These are phyloP conservation scores for Luffa acutangula DNA, from an alignment of 306 rosid genomes.

Conservation along the genomic window DNA sequence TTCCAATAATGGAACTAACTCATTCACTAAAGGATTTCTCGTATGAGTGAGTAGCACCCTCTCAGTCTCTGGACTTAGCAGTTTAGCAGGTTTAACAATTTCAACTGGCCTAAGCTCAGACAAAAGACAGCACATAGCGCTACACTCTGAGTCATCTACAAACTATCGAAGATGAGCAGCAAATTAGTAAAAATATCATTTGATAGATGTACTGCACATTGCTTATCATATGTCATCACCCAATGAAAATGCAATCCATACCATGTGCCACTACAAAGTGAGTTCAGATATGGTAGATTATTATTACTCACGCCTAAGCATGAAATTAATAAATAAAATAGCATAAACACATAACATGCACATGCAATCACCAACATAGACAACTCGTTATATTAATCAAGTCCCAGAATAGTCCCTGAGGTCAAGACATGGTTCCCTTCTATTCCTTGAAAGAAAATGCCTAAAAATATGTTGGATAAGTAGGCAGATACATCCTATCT, in stretches of 20 bases:
- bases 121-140: slow-evolving; percentile 63
- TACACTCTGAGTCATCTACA: slow-evolving; percentile 75
- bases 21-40: slow-evolving; percentile 81
- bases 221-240: not conserved
- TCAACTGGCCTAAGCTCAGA: slow-evolving; percentile 94
- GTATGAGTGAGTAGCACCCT: slow-evolving; percentile 58
- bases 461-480: not conserved
- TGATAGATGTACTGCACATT: not conserved
- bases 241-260: not conserved
- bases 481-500: not conserved
- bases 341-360: not conserved
- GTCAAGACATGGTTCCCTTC: not conserved
- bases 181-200: not conserved
- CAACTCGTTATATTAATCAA: not conserved
- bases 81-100: slow-evolving; percentile 71
- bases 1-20: slow-evolving; percentile 64
- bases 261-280: not conserved
- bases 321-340: not conserved
- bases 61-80: slow-evolving; percentile 81
- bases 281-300: not conserved
- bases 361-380: not conserved
- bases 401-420: not conserved
- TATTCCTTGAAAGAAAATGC: not conserved
- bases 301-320: not conserved
- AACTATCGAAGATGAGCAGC: slow-evolving; percentile 43